Base-by-base conservation (phyloP, 768 basidiomycete species). In the Amanita thiersii region DNA sequence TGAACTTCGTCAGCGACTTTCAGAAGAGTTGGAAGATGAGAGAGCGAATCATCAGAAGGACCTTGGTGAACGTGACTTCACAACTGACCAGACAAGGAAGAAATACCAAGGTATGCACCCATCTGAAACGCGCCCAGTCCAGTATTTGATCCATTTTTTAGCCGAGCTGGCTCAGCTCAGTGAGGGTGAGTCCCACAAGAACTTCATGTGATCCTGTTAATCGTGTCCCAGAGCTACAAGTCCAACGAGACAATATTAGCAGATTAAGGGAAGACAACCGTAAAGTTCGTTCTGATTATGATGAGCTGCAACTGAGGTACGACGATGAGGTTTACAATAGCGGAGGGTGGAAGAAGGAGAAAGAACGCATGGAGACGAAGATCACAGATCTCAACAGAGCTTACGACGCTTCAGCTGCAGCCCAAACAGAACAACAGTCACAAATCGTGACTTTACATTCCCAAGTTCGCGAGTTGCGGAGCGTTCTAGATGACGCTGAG, bases 311-410 rank as follows among this genome's bases (percentile, higher is more conserved):
- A 50, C 60, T 84, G 24, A 73, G 76, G 28, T 80, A 77, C 49
- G 83, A 88, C 46, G 82, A 86, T 47, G 86, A 88, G 52, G 70
- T 83, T 19, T 84, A 81, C 58, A 82, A 74, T 43, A 80, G 82
- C 35, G 73, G 79, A 10, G 76, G 81, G 3, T 90, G 87, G 89
- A 83, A 82, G 64, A 84, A 86, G 54, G 88, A 92, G 64, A 87
- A 80, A 58, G 87, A 90, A 45, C 81, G 86, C 8, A 65, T 90
- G 63, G 86, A 91, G 47, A 82, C 76, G 39, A 89, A 86, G 71
- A 86, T 91, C 40, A 57, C 56, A 3, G 84, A 90, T 56, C 54
- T 88, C 44, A 79, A 74, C 17, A 79, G 77, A 42, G 86, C 82
- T 1, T 88, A 81, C 55, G 85, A 88, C 50, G 68, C 79, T 1